phyloP scores from a whole-genome alignment of 225 moss, liverwort and hornwort genomes.

The Antitrichia curtipendula region DNA sequence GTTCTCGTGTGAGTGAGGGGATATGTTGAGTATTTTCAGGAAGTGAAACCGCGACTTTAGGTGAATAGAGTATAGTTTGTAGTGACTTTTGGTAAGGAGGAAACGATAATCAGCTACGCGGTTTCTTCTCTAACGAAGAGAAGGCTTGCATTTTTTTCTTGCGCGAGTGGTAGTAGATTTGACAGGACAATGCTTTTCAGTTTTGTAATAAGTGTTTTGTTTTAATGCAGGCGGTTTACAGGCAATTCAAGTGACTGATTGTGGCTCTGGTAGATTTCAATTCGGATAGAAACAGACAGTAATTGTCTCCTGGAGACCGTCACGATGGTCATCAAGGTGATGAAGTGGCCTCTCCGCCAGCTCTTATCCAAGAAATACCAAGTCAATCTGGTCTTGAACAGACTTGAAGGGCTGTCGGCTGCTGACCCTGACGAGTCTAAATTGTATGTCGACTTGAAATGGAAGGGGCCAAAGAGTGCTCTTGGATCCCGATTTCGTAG shows the following conservation, averaged over 20 bases:
- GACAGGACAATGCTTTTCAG: not conserved
- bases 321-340: slow-evolving; percentile 89
- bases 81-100: not conserved
- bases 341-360: slow-evolving; percentile 83
- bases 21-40: not conserved
- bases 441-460: slow-evolving; percentile 70
- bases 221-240: not conserved
- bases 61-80: not conserved
- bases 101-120: not conserved
- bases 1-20: not conserved
- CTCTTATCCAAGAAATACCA: slow-evolving; percentile 70
- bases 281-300: not conserved
- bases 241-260: not conserved
- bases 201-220: not conserved
- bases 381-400: slow-evolving; percentile 64
- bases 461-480: slow-evolving; percentile 76
- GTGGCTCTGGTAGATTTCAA: not conserved
- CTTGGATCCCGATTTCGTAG: slow-evolving; percentile 80
- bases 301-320: not conserved
- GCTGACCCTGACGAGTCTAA: slow-evolving; percentile 25
- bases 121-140: not conserved
- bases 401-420: slow-evolving; percentile 43
- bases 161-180: not conserved
- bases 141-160: not conserved
- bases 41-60: not conserved